Percentiles rank a stretch among this genome's conserved stretches.
Evolutionary conservation across 305 asterid genomes (phyloP).

Genomic region (Rubia occidens): DNA sequence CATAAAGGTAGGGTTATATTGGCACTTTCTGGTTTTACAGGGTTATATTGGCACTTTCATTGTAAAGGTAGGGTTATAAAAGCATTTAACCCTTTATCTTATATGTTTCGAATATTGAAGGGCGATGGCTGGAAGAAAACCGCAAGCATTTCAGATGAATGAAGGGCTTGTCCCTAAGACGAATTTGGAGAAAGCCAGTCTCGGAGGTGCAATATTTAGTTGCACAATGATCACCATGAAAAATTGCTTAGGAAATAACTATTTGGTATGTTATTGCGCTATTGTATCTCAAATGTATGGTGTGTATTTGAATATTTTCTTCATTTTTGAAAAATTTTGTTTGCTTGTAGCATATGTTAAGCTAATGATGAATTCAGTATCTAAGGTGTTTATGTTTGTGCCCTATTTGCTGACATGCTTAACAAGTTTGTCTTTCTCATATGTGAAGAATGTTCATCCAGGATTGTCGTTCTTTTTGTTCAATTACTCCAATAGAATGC

Average conservation of each 20-base stretch:
- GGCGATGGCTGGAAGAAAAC: too few relatives aligned
- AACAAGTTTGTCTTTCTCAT: conserved; percentile 48
- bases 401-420: conserved; percentile 42
- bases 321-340: too few relatives aligned
- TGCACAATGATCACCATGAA: conserved; percentile 46
- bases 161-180: conserved; percentile 26
- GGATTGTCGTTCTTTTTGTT: conserved; percentile 80
- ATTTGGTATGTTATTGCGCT: too few relatives aligned
- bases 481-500: conserved; percentile 52
- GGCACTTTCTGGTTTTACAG: too few relatives aligned
- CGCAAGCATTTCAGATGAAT: too few relatives aligned
- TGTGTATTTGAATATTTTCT: not conserved
- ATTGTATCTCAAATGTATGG: conserved; percentile 75
- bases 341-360: too few relatives aligned
- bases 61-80: too few relatives aligned
- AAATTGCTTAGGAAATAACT: conserved; percentile 51
- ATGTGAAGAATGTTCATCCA: conserved; percentile 59
- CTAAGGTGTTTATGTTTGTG: too few relatives aligned
- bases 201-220: conserved; percentile 79
- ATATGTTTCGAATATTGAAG: conserved; percentile 35
- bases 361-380: too few relatives aligned
- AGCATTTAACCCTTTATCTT: not conserved
- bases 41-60: too few relatives aligned
- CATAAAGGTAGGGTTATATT: too few relatives aligned
- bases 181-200: conserved; percentile 46